phyloP scores from a whole-genome alignment of 495 filamentous ascomycete genomes.

The Xylaria nigripes region DNA sequence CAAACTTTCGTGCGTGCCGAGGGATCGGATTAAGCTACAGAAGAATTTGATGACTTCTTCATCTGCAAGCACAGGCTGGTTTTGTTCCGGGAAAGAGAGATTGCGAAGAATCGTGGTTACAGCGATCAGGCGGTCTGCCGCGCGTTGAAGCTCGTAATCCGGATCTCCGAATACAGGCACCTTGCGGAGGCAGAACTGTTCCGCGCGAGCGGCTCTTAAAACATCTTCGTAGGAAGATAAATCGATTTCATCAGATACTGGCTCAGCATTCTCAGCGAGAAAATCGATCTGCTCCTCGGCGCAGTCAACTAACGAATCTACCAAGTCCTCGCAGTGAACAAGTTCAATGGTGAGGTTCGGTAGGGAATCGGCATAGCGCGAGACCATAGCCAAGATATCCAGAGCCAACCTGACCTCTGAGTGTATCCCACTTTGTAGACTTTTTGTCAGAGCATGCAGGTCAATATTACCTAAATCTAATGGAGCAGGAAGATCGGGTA shows the following conservation, averaged over 20 bases:
- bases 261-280: conserved; percentile 68
- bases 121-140: conserved; percentile 78
- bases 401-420: conserved; percentile 81
- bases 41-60: conserved; percentile 70
- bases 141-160: conserved; percentile 75
- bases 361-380: conserved; percentile 48
- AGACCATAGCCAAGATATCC: conserved; percentile 69
- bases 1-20: conserved; percentile 85
- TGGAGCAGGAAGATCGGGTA: conserved; percentile 65
- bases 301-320: conserved; percentile 83
- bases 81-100: conserved; percentile 74
- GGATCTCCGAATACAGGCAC: conserved; percentile 65
- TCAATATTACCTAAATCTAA: conserved; percentile 80
- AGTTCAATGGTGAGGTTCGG: conserved; percentile 48
- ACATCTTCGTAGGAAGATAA: conserved; percentile 83
- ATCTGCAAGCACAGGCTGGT: conserved; percentile 63
- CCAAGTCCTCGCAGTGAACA: conserved; percentile 73
- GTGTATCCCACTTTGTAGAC: conserved; percentile 85
- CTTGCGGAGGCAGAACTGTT: conserved; percentile 60
- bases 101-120: conserved; percentile 91
- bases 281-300: conserved; percentile 78
- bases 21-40: conserved; percentile 68
- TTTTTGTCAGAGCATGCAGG: conserved; percentile 83
- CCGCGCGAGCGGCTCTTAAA: conserved; percentile 62
- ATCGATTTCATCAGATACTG: conserved; percentile 75